These are phyloP conservation scores for Lecanosticta acicola DNA, from an alignment of 2,329 filamentous ascomycete species.

Conservation along the genomic window DNA sequence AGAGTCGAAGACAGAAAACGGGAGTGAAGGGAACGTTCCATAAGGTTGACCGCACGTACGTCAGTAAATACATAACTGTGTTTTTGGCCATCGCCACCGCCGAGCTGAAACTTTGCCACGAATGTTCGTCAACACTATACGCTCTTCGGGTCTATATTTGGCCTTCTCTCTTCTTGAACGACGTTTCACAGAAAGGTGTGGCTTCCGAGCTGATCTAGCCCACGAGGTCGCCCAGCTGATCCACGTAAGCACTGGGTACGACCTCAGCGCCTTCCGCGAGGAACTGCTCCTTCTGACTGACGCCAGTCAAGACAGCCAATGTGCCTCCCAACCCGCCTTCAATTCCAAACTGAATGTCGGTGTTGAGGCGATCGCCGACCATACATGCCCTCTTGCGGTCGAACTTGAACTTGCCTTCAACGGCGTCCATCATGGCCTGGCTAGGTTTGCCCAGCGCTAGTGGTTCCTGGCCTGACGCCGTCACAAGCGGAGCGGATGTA, in stretches of 20 bases:
- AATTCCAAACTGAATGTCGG: slow-evolving; percentile 92
- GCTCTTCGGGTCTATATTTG: no score
- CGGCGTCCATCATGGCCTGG: slow-evolving; percentile 98
- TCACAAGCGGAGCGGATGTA: slow-evolving; percentile 69
- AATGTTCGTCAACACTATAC: no score
- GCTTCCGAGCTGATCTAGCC: slow-evolving; percentile 20
- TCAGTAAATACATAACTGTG: no score
- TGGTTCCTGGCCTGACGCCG: slow-evolving; percentile 58
- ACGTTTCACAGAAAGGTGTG: no score
- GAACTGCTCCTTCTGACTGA: slow-evolving; percentile 79
- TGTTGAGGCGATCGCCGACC: slow-evolving; percentile 90
- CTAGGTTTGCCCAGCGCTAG: slow-evolving; percentile 86
- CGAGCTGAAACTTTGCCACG: no score
- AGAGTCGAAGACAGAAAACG: no score
- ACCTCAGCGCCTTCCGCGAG: slow-evolving; percentile 61
- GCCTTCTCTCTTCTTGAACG: no score
- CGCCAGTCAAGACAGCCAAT: slow-evolving; percentile 82
- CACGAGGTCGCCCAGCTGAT: slow-evolving; percentile 72
- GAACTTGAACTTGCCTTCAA: slow-evolving; percentile 91
- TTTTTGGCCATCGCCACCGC: no score
- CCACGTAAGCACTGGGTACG: slow-evolving; percentile 76
- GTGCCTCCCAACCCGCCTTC: slow-evolving; percentile 88
- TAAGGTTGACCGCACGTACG: no score
- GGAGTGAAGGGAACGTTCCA: no score
- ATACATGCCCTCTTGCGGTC: slow-evolving; percentile 83